These are phyloP conservation scores for Copromyces sp. DNA, from an alignment of 495 filamentous ascomycete genomes.

Conservation along the genomic window DNA sequence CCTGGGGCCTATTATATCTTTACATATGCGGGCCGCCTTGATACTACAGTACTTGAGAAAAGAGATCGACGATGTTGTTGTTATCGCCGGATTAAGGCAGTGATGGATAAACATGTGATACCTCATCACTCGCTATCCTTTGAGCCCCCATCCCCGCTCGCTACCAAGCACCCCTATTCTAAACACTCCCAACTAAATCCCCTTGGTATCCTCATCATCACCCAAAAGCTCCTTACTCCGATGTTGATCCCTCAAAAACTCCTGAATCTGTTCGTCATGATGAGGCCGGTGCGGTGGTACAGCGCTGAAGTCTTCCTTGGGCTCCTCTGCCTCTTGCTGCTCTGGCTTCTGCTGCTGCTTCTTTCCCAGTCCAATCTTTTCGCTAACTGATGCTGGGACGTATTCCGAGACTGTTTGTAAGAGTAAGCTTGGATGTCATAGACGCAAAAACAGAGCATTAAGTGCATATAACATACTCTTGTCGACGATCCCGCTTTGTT, in stretches of 20 bases:
- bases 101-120: not conserved
- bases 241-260: conserved; percentile 30
- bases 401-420: conserved; percentile 15
- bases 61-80: not conserved
- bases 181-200: not conserved
- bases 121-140: not conserved
- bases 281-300: conserved; percentile 22
- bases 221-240: conserved; percentile 13
- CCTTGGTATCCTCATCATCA: not conserved
- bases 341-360: not conserved
- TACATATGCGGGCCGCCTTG: not conserved
- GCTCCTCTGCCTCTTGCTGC: conserved; percentile 1
- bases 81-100: not conserved
- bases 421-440: not conserved
- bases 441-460: not conserved
- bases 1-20: not conserved
- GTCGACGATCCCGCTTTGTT: conserved; percentile 10
- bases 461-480: conserved; percentile 12
- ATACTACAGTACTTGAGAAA: not conserved
- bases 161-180: not conserved
- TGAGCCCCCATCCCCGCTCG: not conserved
- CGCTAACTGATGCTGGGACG: conserved; percentile 14
- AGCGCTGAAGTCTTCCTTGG: not conserved
- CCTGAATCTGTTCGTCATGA: conserved; percentile 25
- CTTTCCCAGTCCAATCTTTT: conserved; percentile 9